Conservation (phyloP, 495 filamentous ascomycete species). For the Durotheca rogersii region DNA sequence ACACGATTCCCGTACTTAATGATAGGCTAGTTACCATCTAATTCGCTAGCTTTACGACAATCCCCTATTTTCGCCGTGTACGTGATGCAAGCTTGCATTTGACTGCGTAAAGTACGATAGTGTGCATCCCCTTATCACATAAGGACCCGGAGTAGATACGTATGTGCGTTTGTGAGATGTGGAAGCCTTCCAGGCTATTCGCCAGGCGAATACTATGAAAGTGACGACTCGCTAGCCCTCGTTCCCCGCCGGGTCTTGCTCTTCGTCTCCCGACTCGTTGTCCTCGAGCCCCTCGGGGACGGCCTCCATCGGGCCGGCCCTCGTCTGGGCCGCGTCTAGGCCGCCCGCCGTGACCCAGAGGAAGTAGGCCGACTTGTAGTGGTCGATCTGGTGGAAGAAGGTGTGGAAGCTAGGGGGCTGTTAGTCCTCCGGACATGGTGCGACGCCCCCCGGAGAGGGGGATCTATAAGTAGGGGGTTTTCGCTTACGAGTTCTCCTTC, state of each 20-base stretch:
- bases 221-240: slow-evolving; percentile 24
- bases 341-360: slow-evolving; percentile 72
- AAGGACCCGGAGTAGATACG: no score
- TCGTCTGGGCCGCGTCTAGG: slow-evolving; percentile 52
- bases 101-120: no score
- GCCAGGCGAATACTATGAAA: background rate
- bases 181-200: background rate
- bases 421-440: no score
- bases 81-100: no score
- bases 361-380: slow-evolving; percentile 70
- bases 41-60: no score
- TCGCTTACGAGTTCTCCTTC: slow-evolving; percentile 70
- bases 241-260: slow-evolving; percentile 26
- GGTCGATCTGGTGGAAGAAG: slow-evolving; percentile 85
- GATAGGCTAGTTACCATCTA: no score
- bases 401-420: slow-evolving; percentile 65
- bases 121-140: no score
- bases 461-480: no score
- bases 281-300: slow-evolving; percentile 33
- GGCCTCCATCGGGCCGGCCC: slow-evolving; percentile 10
- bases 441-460: no score
- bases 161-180: no score
- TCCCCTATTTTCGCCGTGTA: no score
- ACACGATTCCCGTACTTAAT: no score
- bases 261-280: slow-evolving; percentile 36